phyloP scores from a whole-genome alignment of 495 filamentous ascomycete species.

The Aspergillus heteromorphus region DNA sequence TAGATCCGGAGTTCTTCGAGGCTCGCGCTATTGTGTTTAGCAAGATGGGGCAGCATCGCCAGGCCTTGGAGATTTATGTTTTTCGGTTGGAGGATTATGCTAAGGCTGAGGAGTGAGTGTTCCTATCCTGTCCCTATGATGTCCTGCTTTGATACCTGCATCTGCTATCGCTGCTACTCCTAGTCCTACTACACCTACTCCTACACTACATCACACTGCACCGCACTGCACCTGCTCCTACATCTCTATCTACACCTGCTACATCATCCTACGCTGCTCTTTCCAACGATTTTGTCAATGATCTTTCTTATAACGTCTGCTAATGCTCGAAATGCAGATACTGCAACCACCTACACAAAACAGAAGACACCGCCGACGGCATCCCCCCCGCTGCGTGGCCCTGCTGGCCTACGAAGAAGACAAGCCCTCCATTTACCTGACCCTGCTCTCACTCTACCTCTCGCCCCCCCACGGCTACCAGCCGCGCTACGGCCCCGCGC shows the following conservation, averaged over 20 bases:
- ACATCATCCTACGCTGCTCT: no score
- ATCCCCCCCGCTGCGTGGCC: constrained; percentile 30
- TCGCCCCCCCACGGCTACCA: constrained; percentile 70
- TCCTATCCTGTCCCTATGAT: no score
- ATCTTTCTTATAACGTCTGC: no score
- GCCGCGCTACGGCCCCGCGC: constrained; percentile 70
- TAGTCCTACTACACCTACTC: no score
- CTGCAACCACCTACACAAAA: constrained; percentile 76
- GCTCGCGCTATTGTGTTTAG: constrained; percentile 86
- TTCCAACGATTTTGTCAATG: no score
- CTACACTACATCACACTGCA: no score
- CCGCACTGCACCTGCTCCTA: no score
- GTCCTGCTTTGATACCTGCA: neutral
- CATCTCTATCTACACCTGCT: no score
- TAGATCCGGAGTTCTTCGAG: constrained; percentile 84
- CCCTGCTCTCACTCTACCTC: constrained; percentile 84
- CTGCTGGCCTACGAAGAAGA: constrained; percentile 47
- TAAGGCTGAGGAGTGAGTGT: constrained; percentile 88
- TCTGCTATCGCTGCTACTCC: neutral
- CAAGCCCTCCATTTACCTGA: constrained; percentile 77
- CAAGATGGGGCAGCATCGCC: constrained; percentile 92
- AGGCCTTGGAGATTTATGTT: constrained; percentile 92
- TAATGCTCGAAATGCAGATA: no score
- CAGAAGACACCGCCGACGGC: constrained; percentile 41
- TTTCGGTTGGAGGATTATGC: constrained; percentile 82